Conservation (phyloP, 1,139 yeast genomes). For the Geotrichum citri-aurantii region DNA sequence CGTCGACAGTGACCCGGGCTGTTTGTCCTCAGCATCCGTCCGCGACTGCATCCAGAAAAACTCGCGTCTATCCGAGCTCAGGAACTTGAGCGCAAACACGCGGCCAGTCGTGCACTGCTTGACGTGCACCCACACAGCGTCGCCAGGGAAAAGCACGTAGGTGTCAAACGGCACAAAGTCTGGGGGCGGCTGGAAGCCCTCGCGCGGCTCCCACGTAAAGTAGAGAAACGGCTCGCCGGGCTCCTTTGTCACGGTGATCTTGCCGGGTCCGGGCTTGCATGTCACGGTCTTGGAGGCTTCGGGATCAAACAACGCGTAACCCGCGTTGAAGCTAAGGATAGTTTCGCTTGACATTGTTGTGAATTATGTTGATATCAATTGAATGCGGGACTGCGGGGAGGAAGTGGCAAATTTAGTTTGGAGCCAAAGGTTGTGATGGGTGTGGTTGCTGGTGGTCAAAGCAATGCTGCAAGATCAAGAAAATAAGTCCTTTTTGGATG, state of each 20-base stretch:
- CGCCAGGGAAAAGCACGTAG: constrained; percentile 84
- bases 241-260: constrained; percentile 57
- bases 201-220: constrained; percentile 58
- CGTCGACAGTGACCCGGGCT: constrained; percentile 46
- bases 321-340: constrained; percentile 67
- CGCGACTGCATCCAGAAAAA: constrained; percentile 90
- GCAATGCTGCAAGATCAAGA: too few relatives aligned
- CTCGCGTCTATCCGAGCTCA: constrained; percentile 76
- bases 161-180: constrained; percentile 46
- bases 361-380: neutral
- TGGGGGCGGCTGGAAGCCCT: constrained; percentile 27
- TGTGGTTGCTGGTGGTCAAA: too few relatives aligned
- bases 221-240: constrained; percentile 52
- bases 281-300: constrained; percentile 63
- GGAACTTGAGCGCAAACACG: constrained; percentile 74
- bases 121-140: constrained; percentile 75
- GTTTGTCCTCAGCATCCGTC: constrained; percentile 56
- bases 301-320: constrained; percentile 70
- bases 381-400: neutral
- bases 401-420: neutral
- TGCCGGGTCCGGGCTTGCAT: constrained; percentile 74
- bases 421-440: neutral
- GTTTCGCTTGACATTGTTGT: constrained; percentile 10
- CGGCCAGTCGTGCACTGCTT: constrained; percentile 76
- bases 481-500: too few relatives aligned